A percentile compares a stretch with the other conserved stretches of the same genome.
Conservation (phyloP, 331 rosid genomes). For the Prunus yedoensis region DNA sequence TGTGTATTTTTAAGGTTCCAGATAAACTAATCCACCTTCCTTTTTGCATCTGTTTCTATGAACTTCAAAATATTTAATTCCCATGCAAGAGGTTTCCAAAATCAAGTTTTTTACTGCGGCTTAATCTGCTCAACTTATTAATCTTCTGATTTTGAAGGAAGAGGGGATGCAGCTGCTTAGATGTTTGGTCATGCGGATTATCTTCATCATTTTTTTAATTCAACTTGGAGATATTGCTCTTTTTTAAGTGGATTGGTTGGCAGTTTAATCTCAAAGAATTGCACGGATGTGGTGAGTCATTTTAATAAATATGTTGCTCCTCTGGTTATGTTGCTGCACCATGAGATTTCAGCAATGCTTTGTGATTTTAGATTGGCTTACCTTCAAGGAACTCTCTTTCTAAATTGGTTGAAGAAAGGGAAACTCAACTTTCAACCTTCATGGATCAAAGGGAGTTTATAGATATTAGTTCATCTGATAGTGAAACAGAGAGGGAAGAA, state of each 20-base stretch:
- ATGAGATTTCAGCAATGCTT: conserved; percentile 24
- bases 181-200: conserved; percentile 49
- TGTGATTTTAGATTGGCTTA: conserved; percentile 45
- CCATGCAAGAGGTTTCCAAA: neutral
- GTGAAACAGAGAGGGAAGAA: conserved; percentile 58
- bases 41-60: too few relatives aligned
- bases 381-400: conserved; percentile 34
- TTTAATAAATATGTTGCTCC: conserved; percentile 1
- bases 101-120: neutral
- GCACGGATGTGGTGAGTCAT: conserved; percentile 35
- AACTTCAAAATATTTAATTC: neutral
- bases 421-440: conserved; percentile 26
- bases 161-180: conserved; percentile 18
- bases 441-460: conserved; percentile 46
- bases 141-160: conserved; percentile 10
- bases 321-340: conserved; percentile 23
- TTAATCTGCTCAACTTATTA: conserved; percentile 1
- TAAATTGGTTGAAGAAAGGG: conserved; percentile 34
- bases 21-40: too few relatives aligned
- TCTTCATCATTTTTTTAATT: conserved; percentile 32
- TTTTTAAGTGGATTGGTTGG: conserved; percentile 45
- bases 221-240: conserved; percentile 41
- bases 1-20: too few relatives aligned
- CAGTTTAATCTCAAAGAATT: conserved; percentile 36
- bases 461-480: conserved; percentile 85